Base-by-base conservation (phyloP, 441 rosid species). In the Mallotus japonicus region DNA sequence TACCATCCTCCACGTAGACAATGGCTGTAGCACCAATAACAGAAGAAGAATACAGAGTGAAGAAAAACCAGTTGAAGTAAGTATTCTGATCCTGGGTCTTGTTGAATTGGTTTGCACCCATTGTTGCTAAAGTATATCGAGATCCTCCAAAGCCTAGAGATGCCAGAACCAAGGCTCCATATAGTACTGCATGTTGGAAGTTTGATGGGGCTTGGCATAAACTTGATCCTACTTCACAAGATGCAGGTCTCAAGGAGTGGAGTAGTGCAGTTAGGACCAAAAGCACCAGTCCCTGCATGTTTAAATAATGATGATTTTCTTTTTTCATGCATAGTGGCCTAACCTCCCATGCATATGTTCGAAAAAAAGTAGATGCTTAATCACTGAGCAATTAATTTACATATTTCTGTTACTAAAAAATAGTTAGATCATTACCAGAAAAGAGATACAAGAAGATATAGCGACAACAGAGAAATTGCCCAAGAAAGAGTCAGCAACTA, bases 21-120 rank as follows among this genome's bases (percentile, higher is more conserved):
- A 88, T 50, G 4, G 74, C 81, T 0, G 87, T 87, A 0, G 74
- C 40, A 14, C 83, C 47, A 3, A 65, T 17, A 15, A 78, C 76
- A 1, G 42, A 24, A 0, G 69, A 69, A 0, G 50, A 1, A 65
- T 81, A 77, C 7, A 75, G 0, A 0, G 78, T 54, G 69, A 87
- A 65, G 74, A 84, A 80, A 60, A 55, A 85, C 87, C 86, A 87
- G 67, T 84, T 87, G 79, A 90, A 90, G 81, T 80, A 90, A 54
- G 60, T 67, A 14, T 68, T 78, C 72, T 75, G 84, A 54, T 84
- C 82, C 47, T 81, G 69, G 0, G 75, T 63, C n/a, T 79, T 77
- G 3, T 81, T 67, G 44, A 82, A 86, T 34, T 85, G 92, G 67
- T 83, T 83, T 7, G 90, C 89, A 22, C 89, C 90, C 20, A 86